Evolutionary conservation across 805 yeast species (phyloP).

Genomic region (Kazachstania taianensis): DNA sequence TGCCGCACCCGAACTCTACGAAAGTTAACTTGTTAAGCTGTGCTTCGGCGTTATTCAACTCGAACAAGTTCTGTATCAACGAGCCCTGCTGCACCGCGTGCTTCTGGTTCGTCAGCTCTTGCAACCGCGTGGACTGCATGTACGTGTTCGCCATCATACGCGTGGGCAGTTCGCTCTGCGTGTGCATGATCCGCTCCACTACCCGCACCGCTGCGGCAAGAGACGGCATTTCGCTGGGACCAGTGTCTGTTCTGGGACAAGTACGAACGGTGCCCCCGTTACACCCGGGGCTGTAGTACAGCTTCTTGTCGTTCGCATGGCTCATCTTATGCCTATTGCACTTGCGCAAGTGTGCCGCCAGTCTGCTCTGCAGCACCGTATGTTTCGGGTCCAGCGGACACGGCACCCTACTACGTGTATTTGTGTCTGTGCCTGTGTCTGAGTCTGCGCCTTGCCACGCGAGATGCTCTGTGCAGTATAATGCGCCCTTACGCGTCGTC

Average conservation of each 20-base stretch:
- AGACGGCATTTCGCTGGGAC: no score
- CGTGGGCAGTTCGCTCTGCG: background rate
- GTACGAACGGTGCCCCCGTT: conserved; percentile 35
- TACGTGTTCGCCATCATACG: conserved; percentile 3
- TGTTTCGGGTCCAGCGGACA: conserved; percentile 76
- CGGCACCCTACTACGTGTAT: conserved; percentile 31
- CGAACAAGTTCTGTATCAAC: conserved; percentile 55
- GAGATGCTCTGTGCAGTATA: conserved; percentile 63
- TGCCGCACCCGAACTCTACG: conserved; percentile 81
- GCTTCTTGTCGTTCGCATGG: conserved; percentile 26
- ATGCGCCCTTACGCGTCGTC: conserved; percentile 14
- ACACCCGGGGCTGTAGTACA: conserved; percentile 42
- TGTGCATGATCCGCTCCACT: background rate
- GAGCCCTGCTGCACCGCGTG: conserved; percentile 81
- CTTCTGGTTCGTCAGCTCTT: conserved; percentile 44
- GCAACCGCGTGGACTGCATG: conserved; percentile 30
- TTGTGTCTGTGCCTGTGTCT: no score
- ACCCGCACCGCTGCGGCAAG: no score
- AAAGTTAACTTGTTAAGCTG: background rate
- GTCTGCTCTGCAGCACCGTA: conserved; percentile 51
- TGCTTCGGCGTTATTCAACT: conserved; percentile 11
- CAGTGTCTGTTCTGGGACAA: no score
- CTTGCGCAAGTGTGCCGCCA: conserved; percentile 46
- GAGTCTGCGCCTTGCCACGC: conserved; percentile 40
- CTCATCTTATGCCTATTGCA: conserved; percentile 42